These are phyloP conservation scores for Clausena lansium DNA, from an alignment of 345 rosid species.

Conservation along the genomic window DNA sequence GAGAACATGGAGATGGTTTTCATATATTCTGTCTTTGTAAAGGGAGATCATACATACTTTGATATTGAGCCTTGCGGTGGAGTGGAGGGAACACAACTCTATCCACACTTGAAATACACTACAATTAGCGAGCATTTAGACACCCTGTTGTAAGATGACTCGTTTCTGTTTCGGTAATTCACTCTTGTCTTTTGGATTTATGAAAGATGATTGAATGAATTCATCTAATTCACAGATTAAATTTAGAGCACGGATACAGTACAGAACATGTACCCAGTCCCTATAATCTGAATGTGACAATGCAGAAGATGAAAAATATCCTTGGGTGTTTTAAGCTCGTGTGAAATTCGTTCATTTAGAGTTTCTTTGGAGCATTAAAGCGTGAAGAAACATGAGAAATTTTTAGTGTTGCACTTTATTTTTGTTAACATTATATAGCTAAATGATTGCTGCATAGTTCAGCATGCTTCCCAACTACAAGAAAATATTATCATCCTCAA, in stretches of 20 bases:
- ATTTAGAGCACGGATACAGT: neutral
- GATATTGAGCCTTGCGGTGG: conserved; percentile 39
- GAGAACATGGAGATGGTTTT: conserved; percentile 38
- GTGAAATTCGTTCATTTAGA: neutral
- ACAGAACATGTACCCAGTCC: neutral
- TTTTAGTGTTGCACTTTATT: too few species aligned
- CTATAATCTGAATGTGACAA: neutral
- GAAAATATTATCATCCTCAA: too few species aligned
- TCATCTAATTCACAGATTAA: neutral
- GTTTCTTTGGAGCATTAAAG: neutral
- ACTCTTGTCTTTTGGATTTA: neutral
- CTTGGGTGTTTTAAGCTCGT: neutral
- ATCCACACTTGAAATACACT: conserved; percentile 50
- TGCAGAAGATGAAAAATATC: neutral
- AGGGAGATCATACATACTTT: conserved; percentile 60
- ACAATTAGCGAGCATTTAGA: conserved; percentile 42
- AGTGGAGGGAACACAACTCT: conserved; percentile 44
- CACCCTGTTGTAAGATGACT: conserved; percentile 25
- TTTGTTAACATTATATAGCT: too few species aligned
- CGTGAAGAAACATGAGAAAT: neutral
- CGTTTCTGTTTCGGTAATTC: neutral
- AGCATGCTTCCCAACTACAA: too few species aligned
- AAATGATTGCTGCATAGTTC: too few species aligned
- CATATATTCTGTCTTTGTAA: conserved; percentile 49
- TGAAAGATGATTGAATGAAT: neutral